Conservation (phyloP, 2,329 filamentous ascomycete species). For the Sarocladium kiliense region DNA sequence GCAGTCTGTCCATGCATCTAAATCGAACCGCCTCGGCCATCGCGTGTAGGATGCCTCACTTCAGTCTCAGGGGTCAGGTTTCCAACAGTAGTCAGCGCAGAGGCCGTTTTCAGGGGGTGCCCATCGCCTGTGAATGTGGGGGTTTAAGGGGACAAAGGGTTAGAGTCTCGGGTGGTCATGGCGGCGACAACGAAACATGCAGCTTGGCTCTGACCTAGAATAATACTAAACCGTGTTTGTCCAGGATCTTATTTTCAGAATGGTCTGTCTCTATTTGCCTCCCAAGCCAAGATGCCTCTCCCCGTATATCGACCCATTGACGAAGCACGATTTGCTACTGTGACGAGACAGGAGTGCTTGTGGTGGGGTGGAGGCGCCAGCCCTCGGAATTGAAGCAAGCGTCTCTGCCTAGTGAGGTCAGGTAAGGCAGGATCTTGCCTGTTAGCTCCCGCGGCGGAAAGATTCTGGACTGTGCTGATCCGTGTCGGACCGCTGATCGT, state of each 20-base stretch:
- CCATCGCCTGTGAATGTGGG: background rate
- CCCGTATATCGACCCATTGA: background rate
- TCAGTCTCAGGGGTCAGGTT: conserved; percentile 7
- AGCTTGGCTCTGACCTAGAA: background rate
- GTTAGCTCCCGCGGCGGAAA: conserved; percentile 3
- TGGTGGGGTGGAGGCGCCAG: background rate
- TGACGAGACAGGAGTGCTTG: too few species aligned
- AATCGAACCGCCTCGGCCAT: background rate
- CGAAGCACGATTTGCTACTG: background rate
- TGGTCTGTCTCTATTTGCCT: too few species aligned
- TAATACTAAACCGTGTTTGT: background rate
- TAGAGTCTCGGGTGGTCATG: background rate
- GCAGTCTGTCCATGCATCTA: too few species aligned
- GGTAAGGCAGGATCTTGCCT: background rate
- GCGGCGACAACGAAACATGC: background rate
- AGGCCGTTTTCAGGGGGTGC: background rate
- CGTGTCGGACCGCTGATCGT: background rate
- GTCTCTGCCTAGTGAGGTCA: background rate
- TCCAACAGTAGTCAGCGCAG: background rate
- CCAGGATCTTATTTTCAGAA: too few species aligned
- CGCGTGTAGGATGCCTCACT: background rate
- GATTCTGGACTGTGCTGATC: background rate
- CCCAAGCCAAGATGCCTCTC: too few species aligned
- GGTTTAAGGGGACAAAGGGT: background rate
- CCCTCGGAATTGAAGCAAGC: background rate